Base-by-base conservation (phyloP, 345 rosid genomes). In the Trapa bicornis region DNA sequence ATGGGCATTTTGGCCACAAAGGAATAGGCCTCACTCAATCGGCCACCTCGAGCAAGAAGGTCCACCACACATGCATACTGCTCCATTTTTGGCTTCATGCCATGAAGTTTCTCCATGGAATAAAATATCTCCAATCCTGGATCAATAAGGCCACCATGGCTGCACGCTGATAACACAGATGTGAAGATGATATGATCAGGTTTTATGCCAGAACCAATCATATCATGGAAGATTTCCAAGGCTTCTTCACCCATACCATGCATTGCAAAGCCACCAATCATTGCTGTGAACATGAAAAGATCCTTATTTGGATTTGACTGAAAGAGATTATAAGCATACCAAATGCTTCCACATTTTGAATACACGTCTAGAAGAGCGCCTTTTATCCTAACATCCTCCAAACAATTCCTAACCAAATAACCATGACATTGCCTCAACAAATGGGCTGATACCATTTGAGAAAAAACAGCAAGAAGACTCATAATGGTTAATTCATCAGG, bases 201-300 rank as follows among this genome's bases (percentile, higher is more conserved):
- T 70, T 91, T 85, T 47, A 87, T 58, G 48, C 84, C 83, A 70
- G 67, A 71, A 66, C 80, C 81, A 52, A 83, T 75, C 93, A 89
- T 86, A 62, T 61, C 74, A 70, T 80, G 71, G 82, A 81, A 91
- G 72, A 80, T 73, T 64, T 69, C 64, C n/a, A 91, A 86, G 48
- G 97, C 94, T 75, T 87, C 94, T 68, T 80, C 75, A 47, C 89
- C 97, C 88, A 82, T 84, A 36, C 97, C 97, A 69, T 91, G 93
- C 81, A 83, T 84, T 61, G 89, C 97, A 69, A 81, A 89, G 48
- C 89, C 96, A 72, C 85, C 81, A 70, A 89, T 62, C 89, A 91
- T 87, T 41, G 94, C 78, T 65, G 96, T 89, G 75, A 84, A 89
- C 79, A 81, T 79, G 61, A 87, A 81, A 62, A 89, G 81, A 83